Conservation (phyloP, 306 rosid genomes). For the Pueraria montana region DNA sequence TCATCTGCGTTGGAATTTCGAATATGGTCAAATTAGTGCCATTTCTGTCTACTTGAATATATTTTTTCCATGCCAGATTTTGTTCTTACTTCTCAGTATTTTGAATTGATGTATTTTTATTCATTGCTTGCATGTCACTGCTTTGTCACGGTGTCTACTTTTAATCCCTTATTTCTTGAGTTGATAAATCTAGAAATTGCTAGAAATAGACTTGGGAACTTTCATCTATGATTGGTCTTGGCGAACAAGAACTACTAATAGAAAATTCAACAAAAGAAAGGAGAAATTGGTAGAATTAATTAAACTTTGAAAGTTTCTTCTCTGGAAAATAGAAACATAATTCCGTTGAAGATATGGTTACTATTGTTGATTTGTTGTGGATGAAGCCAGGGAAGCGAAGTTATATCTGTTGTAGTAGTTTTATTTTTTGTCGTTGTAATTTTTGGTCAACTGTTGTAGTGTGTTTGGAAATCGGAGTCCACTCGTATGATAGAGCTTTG, state of each 20-base stretch:
- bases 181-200: constrained; percentile 17
- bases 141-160: background rate
- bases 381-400: background rate
- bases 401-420: too few relatives aligned
- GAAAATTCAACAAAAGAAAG: background rate
- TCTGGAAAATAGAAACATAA: background rate
- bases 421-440: too few relatives aligned
- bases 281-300: background rate
- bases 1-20: constrained; percentile 13
- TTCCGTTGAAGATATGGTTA: background rate
- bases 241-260: background rate
- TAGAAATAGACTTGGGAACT: constrained; percentile 2
- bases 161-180: background rate
- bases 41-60: background rate
- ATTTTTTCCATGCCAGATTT: constrained; percentile 14
- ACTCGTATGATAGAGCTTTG: background rate
- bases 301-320: background rate
- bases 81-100: constrained; percentile 26
- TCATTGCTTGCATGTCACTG: background rate
- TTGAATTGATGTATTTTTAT: background rate
- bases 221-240: background rate
- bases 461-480: background rate
- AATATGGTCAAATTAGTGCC: background rate
- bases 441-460: background rate
- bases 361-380: background rate